phyloP scores from a whole-genome alignment of 75 land plant species.

The Selaginella moellendorffii region DNA sequence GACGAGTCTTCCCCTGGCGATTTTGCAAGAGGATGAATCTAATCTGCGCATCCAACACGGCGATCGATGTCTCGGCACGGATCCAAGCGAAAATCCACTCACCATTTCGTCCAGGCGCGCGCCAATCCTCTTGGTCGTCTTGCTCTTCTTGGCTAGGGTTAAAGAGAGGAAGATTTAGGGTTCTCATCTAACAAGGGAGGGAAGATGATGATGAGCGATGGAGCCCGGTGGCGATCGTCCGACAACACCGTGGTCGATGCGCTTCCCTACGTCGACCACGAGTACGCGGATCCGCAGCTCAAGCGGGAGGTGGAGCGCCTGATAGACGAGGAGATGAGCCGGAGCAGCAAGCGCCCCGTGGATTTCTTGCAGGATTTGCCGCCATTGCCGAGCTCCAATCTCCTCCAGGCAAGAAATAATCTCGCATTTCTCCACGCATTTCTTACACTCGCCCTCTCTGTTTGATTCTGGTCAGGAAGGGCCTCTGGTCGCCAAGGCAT shows the following conservation, averaged over 20 bases:
- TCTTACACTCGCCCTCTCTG: not conserved
- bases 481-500: constrained; percentile 82
- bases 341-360: constrained; percentile 55
- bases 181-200: too few species aligned
- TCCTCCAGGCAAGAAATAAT: not conserved
- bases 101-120: too few species aligned
- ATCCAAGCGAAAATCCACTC: too few species aligned
- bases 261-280: constrained; percentile 93
- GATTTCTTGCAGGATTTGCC: constrained; percentile 75
- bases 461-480: not conserved
- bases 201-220: too few species aligned
- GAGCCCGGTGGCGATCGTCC: too few species aligned
- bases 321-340: constrained; percentile 81
- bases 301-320: constrained; percentile 78
- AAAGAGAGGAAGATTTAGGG: too few species aligned
- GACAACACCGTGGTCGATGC: constrained; percentile 55
- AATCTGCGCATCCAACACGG: constrained; percentile 44
- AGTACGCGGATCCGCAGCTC: constrained; percentile 52
- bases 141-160: too few species aligned
- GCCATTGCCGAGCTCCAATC: constrained; percentile 34
- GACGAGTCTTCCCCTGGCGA: constrained; percentile 90
- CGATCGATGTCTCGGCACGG: too few species aligned
- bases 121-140: too few species aligned
- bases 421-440: not conserved
- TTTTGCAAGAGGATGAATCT: constrained; percentile 91